Conservation (phyloP, 768 basidiomycete species). For the Lepiota brunneoincarnata region DNA sequence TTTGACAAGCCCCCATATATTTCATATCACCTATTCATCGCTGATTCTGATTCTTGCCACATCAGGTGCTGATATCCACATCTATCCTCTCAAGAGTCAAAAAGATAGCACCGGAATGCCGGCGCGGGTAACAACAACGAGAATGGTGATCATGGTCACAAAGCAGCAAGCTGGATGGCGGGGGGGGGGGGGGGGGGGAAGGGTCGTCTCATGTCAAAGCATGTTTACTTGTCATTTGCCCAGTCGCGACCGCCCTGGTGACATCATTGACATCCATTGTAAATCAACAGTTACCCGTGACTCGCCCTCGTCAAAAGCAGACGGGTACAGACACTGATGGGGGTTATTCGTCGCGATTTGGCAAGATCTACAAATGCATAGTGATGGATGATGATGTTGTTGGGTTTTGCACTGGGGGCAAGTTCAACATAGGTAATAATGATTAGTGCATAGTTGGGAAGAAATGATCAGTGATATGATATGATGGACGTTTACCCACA, state of each 20-base stretch:
- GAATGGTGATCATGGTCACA: background rate
- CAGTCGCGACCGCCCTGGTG: no score
- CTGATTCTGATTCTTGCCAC: background rate
- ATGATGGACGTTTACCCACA: background rate
- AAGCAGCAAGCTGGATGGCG: background rate
- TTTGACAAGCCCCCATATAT: background rate
- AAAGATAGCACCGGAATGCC: background rate
- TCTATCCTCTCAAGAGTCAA: background rate
- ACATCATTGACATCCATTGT: no score
- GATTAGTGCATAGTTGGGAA: background rate
- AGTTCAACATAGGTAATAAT: background rate
- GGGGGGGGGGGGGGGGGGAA: no score
- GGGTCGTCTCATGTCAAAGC: no score
- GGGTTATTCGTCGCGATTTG: background rate
- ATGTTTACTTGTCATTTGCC: no score
- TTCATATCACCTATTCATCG: background rate
- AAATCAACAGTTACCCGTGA: no score
- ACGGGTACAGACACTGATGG: no score
- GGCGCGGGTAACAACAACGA: background rate
- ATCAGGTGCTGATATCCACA: slow-evolving; percentile 1
- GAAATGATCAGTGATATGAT: slow-evolving; percentile 5
- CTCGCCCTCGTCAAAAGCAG: no score
- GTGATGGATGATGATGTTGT: background rate
- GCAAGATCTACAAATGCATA: background rate
- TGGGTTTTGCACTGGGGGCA: background rate